phyloP scores from a whole-genome alignment of 1,284 basidiomycete genomes.

The Kalmanozyma brasiliensis region DNA sequence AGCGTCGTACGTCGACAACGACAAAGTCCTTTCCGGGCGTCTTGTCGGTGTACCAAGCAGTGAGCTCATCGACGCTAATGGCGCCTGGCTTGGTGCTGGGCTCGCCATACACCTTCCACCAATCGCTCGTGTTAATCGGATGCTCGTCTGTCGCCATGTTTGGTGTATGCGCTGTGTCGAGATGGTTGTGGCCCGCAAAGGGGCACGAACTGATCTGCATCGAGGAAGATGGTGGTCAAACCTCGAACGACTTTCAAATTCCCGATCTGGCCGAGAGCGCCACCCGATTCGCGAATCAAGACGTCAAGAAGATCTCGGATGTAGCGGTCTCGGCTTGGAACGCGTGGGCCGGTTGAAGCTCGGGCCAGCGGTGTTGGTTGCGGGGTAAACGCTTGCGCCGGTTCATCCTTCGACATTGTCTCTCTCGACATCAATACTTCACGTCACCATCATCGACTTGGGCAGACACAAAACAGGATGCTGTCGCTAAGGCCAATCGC shows the following conservation, averaged over 20 bases:
- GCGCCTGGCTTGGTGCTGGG: constrained; percentile 34
- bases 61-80: constrained; percentile 45
- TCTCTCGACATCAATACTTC: constrained; percentile 5
- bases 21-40: constrained; percentile 47
- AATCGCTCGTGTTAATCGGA: constrained; percentile 39
- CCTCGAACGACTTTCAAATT: constrained; percentile 21
- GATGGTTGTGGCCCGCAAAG: constrained; percentile 1
- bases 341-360: constrained; percentile 2
- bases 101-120: constrained; percentile 42
- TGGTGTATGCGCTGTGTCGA: background rate
- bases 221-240: background rate
- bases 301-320: too few species aligned
- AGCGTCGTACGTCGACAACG: constrained; percentile 54
- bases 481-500: too few species aligned
- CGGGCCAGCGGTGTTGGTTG: constrained; percentile 8
- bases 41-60: constrained; percentile 30
- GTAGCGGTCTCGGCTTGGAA: constrained; percentile 8
- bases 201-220: background rate
- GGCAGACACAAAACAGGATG: too few species aligned
- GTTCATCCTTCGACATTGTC: background rate
- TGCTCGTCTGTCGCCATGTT: constrained; percentile 27
- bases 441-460: background rate
- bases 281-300: too few species aligned
- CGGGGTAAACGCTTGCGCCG: constrained; percentile 21
- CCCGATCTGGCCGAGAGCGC: constrained; percentile 20